Conservation (phyloP, 345 rosid genomes). For the Geranium rotundifolium region DNA sequence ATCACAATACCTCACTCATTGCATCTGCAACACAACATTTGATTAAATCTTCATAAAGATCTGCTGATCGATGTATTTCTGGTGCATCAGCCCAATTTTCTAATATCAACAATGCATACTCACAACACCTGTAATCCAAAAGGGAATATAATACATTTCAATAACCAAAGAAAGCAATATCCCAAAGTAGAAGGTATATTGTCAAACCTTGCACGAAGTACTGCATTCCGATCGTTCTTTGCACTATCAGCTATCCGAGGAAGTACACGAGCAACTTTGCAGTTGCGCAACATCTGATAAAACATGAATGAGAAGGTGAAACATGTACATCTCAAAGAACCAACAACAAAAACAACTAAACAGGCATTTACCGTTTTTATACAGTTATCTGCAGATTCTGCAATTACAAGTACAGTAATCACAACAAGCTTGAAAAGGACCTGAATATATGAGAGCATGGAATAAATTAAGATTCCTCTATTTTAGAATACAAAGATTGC, state of each 20-base stretch:
- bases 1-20: slow-evolving; percentile 79
- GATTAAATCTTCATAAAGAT: slow-evolving; percentile 79
- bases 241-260: slow-evolving; percentile 88
- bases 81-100: slow-evolving; percentile 99
- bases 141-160: neutral
- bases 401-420: slow-evolving; percentile 99
- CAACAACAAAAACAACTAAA: slow-evolving; percentile 1
- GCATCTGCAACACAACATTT: slow-evolving; percentile 95
- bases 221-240: slow-evolving; percentile 81
- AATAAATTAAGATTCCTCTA: neutral
- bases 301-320: slow-evolving; percentile 19
- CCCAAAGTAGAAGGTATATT: neutral
- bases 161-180: neutral
- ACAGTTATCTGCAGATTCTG: slow-evolving; percentile 98
- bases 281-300: slow-evolving; percentile 81
- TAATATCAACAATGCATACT: slow-evolving; percentile 77
- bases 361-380: slow-evolving; percentile 69
- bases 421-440: slow-evolving; percentile 99
- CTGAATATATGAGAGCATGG: slow-evolving; percentile 39
- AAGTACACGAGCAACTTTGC: slow-evolving; percentile 89
- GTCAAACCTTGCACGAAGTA: slow-evolving; percentile 78
- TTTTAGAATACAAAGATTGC: neutral
- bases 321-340: neutral
- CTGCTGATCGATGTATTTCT: slow-evolving; percentile 87
- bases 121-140: slow-evolving; percentile 67